phyloP scores from a whole-genome alignment of 2,329 filamentous ascomycete genomes.

The Fusarium incarnatum region DNA sequence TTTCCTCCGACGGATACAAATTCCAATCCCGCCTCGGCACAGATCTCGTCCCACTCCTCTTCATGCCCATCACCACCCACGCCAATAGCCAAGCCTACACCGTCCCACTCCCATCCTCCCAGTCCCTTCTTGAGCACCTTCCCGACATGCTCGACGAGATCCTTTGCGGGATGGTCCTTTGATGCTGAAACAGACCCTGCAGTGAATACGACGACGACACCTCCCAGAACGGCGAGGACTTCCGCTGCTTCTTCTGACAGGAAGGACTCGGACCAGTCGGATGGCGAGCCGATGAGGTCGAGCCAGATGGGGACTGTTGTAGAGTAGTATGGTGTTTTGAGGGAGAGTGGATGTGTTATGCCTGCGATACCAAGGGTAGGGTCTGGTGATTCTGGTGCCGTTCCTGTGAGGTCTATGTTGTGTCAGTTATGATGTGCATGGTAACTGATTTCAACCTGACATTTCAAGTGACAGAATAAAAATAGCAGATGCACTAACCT shows the following conservation, averaged over 20 bases:
- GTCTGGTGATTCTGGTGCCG: slow-evolving; percentile 52
- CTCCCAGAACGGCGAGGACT: slow-evolving; percentile 70
- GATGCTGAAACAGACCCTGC: slow-evolving; percentile 34
- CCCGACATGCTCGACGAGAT: slow-evolving; percentile 64
- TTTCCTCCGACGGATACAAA: slow-evolving; percentile 66
- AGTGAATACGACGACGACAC: slow-evolving; percentile 61
- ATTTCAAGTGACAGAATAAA: background rate
- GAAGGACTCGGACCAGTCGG: slow-evolving; percentile 69
- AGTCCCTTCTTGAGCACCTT: slow-evolving; percentile 67
- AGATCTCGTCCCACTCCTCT: slow-evolving; percentile 72
- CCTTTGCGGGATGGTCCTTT: slow-evolving; percentile 46
- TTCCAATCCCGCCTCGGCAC: slow-evolving; percentile 69
- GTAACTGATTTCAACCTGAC: background rate
- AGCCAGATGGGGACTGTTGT: slow-evolving; percentile 73
- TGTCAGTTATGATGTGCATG: slow-evolving; percentile 5
- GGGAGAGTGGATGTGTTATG: slow-evolving; percentile 65
- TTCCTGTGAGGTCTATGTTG: slow-evolving; percentile 64
- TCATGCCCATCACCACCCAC: slow-evolving; percentile 61
- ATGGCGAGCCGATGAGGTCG: slow-evolving; percentile 66
- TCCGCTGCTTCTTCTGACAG: slow-evolving; percentile 70
- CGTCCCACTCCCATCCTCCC: slow-evolving; percentile 73
- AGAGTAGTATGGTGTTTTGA: slow-evolving; percentile 72
- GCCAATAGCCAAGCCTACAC: slow-evolving; percentile 69
- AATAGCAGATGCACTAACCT: slow-evolving; percentile 53
- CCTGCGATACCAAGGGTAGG: slow-evolving; percentile 64